Base-by-base conservation (phyloP, 2,329 filamentous ascomycete species). In the Ascosphaera pollenicola region DNA sequence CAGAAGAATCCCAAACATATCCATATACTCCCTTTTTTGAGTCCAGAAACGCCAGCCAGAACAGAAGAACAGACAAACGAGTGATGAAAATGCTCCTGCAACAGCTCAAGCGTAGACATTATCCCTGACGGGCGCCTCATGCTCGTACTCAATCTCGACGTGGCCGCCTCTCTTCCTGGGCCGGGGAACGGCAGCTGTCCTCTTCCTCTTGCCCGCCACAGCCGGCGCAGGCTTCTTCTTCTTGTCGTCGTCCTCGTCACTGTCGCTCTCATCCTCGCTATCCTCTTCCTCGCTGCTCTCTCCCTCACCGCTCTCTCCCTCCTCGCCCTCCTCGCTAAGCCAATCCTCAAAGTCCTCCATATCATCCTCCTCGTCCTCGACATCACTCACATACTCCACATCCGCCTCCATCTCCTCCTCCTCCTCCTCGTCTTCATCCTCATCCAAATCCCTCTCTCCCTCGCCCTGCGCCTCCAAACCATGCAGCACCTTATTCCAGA, bases 401-500 rank as follows among this genome's bases (percentile, higher is more conserved):
- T 74, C 69, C 49, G 80, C 75, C 34, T 73, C 66, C 40, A 78
- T 75, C 37, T 80, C 73, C 3, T 81, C 77, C 18, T 84, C 80
- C 28, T 80, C 75, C 47, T 81, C 75, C 45, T 91, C 74, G 8
- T 85, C 87, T 48, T 85, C 75, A 55, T 94, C 87, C 55, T 89
- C 59, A 56, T 95, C 87, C 61, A 84, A 73, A 55, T 94, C 87
- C 40, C 82, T 68, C 46, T 72, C 66, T 35, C 78, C 87, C 51
- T 91, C 75, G 42, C 87, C 85, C 49, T 78, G 78, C 48, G 79
- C 71, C 68, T 98, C 89, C 59, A 98, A 68, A 3, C 83, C 83
- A 44, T 76, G 75, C 49, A 98, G 73, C 6, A 98, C 89, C 69
- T 85, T 92, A 70, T 91, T 91, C 89, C 89, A 98, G 44, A 98